Base-by-base conservation (phyloP, 805 yeast species). In the Babjeviella inositovora region DNA sequence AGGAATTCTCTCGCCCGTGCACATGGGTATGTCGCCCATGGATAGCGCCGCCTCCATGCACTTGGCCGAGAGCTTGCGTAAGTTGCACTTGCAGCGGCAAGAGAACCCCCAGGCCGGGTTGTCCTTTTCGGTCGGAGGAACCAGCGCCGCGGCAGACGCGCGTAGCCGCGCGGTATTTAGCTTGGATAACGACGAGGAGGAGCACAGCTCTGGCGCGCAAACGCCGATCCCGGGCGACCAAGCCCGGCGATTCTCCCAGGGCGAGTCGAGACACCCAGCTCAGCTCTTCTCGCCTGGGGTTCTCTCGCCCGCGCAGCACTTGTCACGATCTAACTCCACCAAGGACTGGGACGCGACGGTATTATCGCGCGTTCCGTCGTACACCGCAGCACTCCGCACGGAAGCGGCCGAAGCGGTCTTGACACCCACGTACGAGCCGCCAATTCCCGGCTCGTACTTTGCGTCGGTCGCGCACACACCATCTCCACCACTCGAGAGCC, bases 321-420 rank as follows among this genome's bases (percentile, higher is more conserved):
- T n/a, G n/a, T n/a, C n/a, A n/a, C n/a, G n/a, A 8, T 16, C 18
- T 16, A 25, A 25, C 11, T 28, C 32, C 5, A 31, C 28, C 5
- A 37, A 39, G 8, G 61, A 51, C 14, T 52, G 60, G 57, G 61
- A 62, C 28, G 29, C 57, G 3, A 42, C 43, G 5, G 45, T 54
- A 3, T 33, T 81, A 32, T 70, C 76, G 11, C 53, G 68, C 23
- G 94, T 87, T 5, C 97, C 97, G 0, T 70, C 93, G 0, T 87
- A 87, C 45, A 62, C 61, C 6, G 72, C 77, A 15, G 96, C 97
- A 0, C 47, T 84, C 43, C 65, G 63, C 35, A 45, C 65, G 3
- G 70, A 60, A 21, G 50, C 47, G 5, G 46, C 58, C 7, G 61
- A 53, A 3, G 62, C 53, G 11, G 68, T 63, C 24, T 47, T 74